Percentiles rank a stretch among this genome's conserved stretches.
These are phyloP conservation scores for Triangularia verruculosa DNA, from an alignment of 2,329 filamentous ascomycete species.

Conservation along the genomic window DNA sequence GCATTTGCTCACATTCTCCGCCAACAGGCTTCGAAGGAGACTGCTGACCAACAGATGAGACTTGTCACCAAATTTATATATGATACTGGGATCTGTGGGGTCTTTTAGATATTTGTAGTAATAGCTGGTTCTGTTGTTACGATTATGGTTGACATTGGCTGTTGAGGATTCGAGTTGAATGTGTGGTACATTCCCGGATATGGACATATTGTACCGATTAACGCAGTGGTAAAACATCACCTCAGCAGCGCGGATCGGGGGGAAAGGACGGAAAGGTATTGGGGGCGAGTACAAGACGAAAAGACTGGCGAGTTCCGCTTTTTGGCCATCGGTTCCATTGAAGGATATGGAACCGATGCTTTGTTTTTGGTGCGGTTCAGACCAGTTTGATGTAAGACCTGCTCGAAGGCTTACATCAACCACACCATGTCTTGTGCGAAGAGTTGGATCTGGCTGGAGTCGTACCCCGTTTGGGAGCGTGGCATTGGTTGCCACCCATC, in stretches of 20 bases:
- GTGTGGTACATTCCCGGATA: not conserved
- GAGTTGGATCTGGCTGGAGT: no score
- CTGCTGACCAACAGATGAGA: not conserved
- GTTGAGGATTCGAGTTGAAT: not conserved
- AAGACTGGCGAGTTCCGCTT: not conserved
- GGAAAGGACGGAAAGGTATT: no score
- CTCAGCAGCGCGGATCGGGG: not conserved
- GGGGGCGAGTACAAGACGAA: not conserved
- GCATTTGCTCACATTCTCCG: not conserved
- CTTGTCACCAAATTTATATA: not conserved
- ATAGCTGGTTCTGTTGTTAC: no score
- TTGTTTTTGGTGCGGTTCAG: not conserved
- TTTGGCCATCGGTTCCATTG: not conserved
- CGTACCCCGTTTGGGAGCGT: not conserved
- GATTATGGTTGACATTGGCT: not conserved
- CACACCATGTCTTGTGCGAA: not conserved
- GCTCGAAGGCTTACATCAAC: not conserved
- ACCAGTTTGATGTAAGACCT: not conserved
- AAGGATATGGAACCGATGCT: not conserved
- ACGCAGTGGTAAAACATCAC: not conserved
- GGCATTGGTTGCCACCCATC: not conserved
- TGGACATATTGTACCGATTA: not conserved
- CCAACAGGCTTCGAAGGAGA: no score
- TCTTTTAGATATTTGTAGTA: not conserved
- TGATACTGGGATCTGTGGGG: not conserved